Evolutionary conservation across 106 monocot species (phyloP), one percentile per base, ranked within the genome.

Genomic region (Dendrobium catenatum): DNA sequence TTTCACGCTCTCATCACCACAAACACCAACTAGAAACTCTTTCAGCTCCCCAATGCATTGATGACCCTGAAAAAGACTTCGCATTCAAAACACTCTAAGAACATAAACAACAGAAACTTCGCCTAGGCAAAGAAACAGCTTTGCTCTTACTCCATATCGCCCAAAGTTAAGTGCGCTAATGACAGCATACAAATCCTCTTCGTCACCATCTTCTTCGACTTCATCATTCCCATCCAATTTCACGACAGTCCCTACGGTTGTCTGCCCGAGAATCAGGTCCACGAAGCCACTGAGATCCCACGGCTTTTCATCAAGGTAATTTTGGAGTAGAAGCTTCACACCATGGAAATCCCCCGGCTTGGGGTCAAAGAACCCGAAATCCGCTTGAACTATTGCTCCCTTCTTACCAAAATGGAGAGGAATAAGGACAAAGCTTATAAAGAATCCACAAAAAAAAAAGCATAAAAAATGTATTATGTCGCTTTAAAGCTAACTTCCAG

Each of bases 281-380:
- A 99, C 98, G 56, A 99, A 99, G 16, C 95, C 95, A 27, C 89
- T 84, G 44, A 95, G 80, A 83, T 95, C 91, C 98, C 98, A 99
- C 13, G 66, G 67, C 40, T 80, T 83, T 11, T 88, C 76, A 31
- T 91, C 93, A 7, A 99, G 85, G 82, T 95, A 99, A 4, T 42
- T 86, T 17, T 86, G 82, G 29, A 99, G 84, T 55, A 99, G 83
- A 18, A 93, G 81, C 86, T 90, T 91, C 24, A 95, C 93, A 5
- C 98, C 93, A 40, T 85, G 79, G 78, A 99, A 99, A 76, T 99
- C 95, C 7, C 46, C 77, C 16, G 87, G 88, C 81, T 93, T 99
- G 55, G 98, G 98, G 54, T 99, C 98, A 51, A 91, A 99, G 87
- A 99, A 99, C n/a, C 82, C 95, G 76, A 99, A 91, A 85, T 95